Base-by-base conservation (phyloP, 2,329 filamentous ascomycete genomes). In the Trichophyton benhamiae region DNA sequence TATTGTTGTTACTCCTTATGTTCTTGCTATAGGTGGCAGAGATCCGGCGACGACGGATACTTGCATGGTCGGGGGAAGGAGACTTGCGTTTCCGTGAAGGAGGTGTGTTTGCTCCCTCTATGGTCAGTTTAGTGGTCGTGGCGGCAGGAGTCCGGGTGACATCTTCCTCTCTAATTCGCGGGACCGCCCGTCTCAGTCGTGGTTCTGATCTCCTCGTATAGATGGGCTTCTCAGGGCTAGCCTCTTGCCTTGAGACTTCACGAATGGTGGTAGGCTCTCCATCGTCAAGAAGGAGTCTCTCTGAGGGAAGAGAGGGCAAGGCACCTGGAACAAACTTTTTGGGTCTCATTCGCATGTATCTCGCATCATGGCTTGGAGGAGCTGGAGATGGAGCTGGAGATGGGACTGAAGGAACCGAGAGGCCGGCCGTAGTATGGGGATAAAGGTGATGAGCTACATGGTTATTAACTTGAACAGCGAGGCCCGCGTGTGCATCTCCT, bases 281-380 rank as follows among this genome's bases (percentile, higher is more conserved):
- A 3, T 4, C 17, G 25, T 55, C 68, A 61, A 73, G 69, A 4
- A 79, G 68, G 25, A 79, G 68, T 63, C 77, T 68, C 65, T 79
- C 78, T 1, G 77, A 79, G 1, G 76, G 78, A 33, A 79, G 67
- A 6, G 75, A 74, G 4, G 77, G 71, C 5, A 79, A 67, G 59
- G 70, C 71, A 8, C 76, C 75, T 0, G 76, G 76, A 1, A 75
- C 71, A 53, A 78, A 78, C 53, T 70, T 71, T 22, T 68, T 68
- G 36, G 13, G 9, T n/a, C 49, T 55, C 49, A 55, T 68, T 68
- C 62, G 62, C 69, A 62, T 71, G 72, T 59, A 63, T 65, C 59
- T 66, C 62, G 53, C 66, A n/a, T 58, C 33, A 44, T 58, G 17
- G 22, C 17, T 36, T 25, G 55, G 17, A 42, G 55, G 33, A 41